A percentile compares a stretch with the other conserved stretches of the same genome.
phyloP scores from a whole-genome alignment of 2,329 filamentous ascomycete species.

The Diaporthe australafricana region DNA sequence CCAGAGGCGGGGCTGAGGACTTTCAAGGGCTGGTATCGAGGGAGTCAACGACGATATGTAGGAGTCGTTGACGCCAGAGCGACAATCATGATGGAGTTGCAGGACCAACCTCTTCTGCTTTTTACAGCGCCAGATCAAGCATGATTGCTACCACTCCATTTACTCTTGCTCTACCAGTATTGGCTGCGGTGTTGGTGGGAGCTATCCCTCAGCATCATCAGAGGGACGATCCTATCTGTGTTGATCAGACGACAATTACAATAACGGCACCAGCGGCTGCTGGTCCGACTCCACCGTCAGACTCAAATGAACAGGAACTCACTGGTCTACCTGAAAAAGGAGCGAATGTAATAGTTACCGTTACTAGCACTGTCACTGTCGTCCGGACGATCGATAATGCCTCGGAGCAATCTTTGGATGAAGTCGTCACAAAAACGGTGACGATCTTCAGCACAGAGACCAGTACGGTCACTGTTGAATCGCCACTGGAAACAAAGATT shows the following conservation, averaged over 20 bases:
- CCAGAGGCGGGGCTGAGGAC: conserved; percentile 28
- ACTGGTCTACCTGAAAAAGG: not conserved
- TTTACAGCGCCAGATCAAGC: not conserved
- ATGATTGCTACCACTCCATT: conserved; percentile 25
- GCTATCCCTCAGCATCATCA: conserved; percentile 26
- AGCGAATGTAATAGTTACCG: not conserved
- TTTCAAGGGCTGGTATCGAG: conserved; percentile 27
- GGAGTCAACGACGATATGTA: conserved; percentile 20
- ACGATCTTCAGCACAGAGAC: conserved; percentile 24
- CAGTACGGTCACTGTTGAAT: not conserved
- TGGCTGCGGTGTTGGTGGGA: conserved; percentile 16
- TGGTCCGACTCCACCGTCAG: conserved; percentile 2
- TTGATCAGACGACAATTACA: conserved; percentile 25
- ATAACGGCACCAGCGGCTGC: not conserved
- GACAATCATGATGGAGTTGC: not conserved
- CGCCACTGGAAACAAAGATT: not conserved
- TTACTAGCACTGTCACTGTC: conserved; percentile 18
- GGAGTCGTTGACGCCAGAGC: not conserved
- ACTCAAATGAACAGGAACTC: conserved; percentile 1
- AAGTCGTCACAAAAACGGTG: conserved; percentile 11
- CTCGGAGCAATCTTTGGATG: not conserved
- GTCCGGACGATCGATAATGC: not conserved
- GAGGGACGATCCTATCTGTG: conserved; percentile 7
- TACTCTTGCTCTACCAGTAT: conserved; percentile 9
- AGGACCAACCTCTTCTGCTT: conserved; percentile 7